These are phyloP conservation scores for Trapa incisa DNA, from an alignment of 345 rosid species.

Conservation along the genomic window DNA sequence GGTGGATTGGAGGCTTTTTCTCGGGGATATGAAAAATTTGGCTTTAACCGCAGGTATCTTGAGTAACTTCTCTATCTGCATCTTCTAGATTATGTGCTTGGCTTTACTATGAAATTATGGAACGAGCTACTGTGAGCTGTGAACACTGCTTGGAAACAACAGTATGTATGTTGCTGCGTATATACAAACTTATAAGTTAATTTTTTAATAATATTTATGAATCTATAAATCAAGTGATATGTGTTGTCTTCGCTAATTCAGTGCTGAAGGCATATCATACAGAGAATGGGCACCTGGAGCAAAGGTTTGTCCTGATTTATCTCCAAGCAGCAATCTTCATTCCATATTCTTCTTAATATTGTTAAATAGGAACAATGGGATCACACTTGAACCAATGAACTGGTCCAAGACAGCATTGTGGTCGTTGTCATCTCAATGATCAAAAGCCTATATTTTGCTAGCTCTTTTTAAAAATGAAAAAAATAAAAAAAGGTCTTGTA, in stretches of 20 bases:
- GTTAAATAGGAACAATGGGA: not conserved
- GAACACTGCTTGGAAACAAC: too few relatives aligned
- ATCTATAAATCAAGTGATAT: not conserved
- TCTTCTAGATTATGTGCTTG: not conserved
- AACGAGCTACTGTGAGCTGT: too few relatives aligned
- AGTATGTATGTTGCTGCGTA: too few relatives aligned
- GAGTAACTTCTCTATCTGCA: not conserved
- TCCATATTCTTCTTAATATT: not conserved
- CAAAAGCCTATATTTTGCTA: not conserved
- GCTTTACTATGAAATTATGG: too few relatives aligned
- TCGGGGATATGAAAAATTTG: slow-evolving; percentile 86
- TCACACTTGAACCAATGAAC: too few relatives aligned
- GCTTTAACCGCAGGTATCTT: slow-evolving; percentile 64
- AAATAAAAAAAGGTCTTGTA: too few relatives aligned
- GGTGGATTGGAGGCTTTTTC: slow-evolving; percentile 88
- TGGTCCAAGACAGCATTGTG: too few relatives aligned
- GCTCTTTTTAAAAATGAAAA: too few relatives aligned
- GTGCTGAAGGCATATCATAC: slow-evolving; percentile 78
- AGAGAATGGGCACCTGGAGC: slow-evolving; percentile 99
- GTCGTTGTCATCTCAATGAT: not conserved
- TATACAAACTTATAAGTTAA: not conserved
- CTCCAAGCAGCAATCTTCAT: not conserved
- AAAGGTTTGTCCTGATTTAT: slow-evolving; percentile 41
- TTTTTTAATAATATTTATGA: not conserved
- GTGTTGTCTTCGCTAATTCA: slow-evolving; percentile 13